These are phyloP conservation scores for Mycena venus DNA, from an alignment of 768 basidiomycete genomes.

Conservation along the genomic window DNA sequence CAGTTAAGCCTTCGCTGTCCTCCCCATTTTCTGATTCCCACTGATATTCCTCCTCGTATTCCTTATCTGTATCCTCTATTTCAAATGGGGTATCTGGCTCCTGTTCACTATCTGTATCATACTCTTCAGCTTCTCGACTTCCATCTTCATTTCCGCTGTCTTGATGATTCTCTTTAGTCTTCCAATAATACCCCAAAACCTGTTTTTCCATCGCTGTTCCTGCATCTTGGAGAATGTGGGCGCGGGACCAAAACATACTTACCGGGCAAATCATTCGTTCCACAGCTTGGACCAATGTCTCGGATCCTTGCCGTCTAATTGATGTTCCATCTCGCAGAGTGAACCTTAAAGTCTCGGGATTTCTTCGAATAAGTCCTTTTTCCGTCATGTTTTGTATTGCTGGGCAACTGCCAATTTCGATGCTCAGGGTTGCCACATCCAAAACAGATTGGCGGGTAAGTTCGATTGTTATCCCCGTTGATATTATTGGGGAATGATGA, in stretches of 20 bases:
- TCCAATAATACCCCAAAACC: conserved; percentile 12
- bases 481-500: not conserved
- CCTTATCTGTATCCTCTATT: no score
- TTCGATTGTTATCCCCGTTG: not conserved
- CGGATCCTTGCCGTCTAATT: not conserved
- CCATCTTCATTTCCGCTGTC: no score
- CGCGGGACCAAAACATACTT: not conserved
- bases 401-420: not conserved
- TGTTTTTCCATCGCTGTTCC: not conserved
- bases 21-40: not conserved
- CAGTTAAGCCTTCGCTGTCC: not conserved
- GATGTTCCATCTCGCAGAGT: not conserved
- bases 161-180: not conserved
- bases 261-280: not conserved
- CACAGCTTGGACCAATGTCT: not conserved
- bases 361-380: not conserved
- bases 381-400: not conserved
- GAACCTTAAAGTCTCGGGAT: not conserved
- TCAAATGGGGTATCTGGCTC: no score
- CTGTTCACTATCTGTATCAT: not conserved
- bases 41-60: no score
- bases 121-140: not conserved
- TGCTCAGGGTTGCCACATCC: no score
- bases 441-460: not conserved
- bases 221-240: not conserved